Base-by-base conservation (phyloP, 345 rosid species). In the Balakata baccata region DNA sequence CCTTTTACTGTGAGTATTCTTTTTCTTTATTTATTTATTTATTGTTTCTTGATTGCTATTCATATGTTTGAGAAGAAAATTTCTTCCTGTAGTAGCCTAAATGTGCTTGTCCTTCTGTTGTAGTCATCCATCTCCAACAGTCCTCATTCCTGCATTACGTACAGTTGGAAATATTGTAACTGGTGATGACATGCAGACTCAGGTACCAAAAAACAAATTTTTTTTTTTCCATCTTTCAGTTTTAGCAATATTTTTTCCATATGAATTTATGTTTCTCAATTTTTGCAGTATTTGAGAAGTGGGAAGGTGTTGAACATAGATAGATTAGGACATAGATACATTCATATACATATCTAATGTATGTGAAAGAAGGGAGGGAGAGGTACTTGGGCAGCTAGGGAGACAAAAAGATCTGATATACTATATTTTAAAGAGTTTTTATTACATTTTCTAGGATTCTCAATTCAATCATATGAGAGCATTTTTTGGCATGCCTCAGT, bases 151-250 rank as follows among this genome's bases (percentile, higher is more conserved):
- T 20, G 78, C 81, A 7, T 56, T 79, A 52, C 78, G 78, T 11
- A 74, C 81, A 54, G 67, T 79, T 64, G 78, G 81, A 74, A 79
- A 79, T 50, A 74, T 79, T 74, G 81, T 79, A 11, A 74, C 78
- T 53, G 81, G 81, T 56, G 81, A 79, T 70, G 81, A 79, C 52
- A 68, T 70, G 54, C 81, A 79, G 68, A 79, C 81, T 37, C 81
- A 79, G 78, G 81, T 74, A 74, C 39, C 12, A 11, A 23, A 22
- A 58, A 58, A 22, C 34, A 6, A 22, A 2, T 58, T 29, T 29
- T 29, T 29, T 29, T 29, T 29, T 22, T 14, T 49, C 56, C 12
- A 49, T 11, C 5, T 34, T 62, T 29, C 6, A 2, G 23, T 45
- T 25, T 20, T 11, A 10, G 16, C 22, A 22, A 2, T 25, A 22